A percentile compares a stretch with the other conserved stretches of the same genome.
Conservation (phyloP, 2,329 filamentous ascomycete species). For the Fusarium robinianum region DNA sequence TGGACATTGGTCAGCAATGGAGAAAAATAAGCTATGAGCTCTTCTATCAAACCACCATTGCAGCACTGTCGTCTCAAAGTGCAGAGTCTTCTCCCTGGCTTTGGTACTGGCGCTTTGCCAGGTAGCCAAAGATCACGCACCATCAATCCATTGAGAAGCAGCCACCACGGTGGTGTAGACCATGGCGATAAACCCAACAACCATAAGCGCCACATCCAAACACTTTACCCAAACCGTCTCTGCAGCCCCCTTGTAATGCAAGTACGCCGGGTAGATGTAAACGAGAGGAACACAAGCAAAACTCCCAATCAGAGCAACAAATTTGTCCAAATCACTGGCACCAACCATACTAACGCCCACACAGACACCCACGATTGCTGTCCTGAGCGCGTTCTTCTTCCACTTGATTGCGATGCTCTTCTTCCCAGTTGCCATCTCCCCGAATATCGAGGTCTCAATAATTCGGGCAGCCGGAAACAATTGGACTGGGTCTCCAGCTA, state of each 20-base stretch:
- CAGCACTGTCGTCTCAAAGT: too few relatives aligned
- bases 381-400: slow-evolving; percentile 73
- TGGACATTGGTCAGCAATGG: slow-evolving; percentile 5
- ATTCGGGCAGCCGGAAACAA: slow-evolving; percentile 75
- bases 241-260: slow-evolving; percentile 72
- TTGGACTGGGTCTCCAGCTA: slow-evolving; percentile 76
- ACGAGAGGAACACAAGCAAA: slow-evolving; percentile 76
- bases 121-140: slow-evolving; percentile 12
- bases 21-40: too few relatives aligned
- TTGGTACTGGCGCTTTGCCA: too few relatives aligned
- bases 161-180: slow-evolving; percentile 72
- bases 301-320: slow-evolving; percentile 73
- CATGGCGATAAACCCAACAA: slow-evolving; percentile 68
- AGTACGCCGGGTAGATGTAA: slow-evolving; percentile 74
- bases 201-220: slow-evolving; percentile 66
- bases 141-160: slow-evolving; percentile 43
- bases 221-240: slow-evolving; percentile 57
- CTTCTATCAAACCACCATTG: too few relatives aligned
- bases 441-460: slow-evolving; percentile 69
- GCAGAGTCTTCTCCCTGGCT: not conserved
- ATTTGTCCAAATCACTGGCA: slow-evolving; percentile 72
- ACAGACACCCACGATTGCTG: slow-evolving; percentile 60
- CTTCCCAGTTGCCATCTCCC: slow-evolving; percentile 67
- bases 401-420: slow-evolving; percentile 68
- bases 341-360: slow-evolving; percentile 65